Base-by-base conservation (phyloP, 306 rosid genomes). In the Luffa aegyptiaca region DNA sequence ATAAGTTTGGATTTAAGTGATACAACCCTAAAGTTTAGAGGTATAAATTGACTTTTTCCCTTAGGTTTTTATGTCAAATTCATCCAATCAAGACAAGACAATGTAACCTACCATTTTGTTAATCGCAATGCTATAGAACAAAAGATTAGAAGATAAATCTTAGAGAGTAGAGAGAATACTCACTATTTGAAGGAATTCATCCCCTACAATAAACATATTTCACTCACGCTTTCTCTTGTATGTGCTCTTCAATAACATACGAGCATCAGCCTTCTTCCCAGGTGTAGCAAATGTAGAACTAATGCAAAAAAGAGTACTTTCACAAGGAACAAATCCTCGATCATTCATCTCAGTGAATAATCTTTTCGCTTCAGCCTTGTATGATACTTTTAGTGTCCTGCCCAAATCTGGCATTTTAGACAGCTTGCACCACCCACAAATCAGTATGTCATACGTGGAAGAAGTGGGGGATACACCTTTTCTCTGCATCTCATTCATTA, bases 371-470 rank as follows among this genome's bases (percentile, higher is more conserved):
- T 91, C 93, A n/a, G 78, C 83, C 74, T 58, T 84, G 80, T 90
- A 92, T 56, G 92, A 86, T 76, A 49, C 68, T 78, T 84, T 87
- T 79, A 85, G 82, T 7, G 86, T 65, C 83, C 84, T 81, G 71
- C 89, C 93, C 85, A 91, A 81, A 82, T 89, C 93, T 18, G 89
- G 92, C 77, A 85, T 85, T 79, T 62, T 80, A 53, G 93, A 89
- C 44, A 93, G 85, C 76, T 87, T 89, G 83, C 90, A 90, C 97
- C 93, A 95, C 66, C 99, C 96, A 84, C 90, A 86, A 68, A 91
- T 86, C 76, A 95, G 89, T 82, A 90, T 87, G 87, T 87, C 91
- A 65, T 92, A 95, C 4, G 97, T 91, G 81, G 93, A 91, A 86
- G 97, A 87, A 83, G 90, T 91, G 76, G 97, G 93, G 71, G 76